phyloP scores from a whole-genome alignment of 164 flowering plant species.

The Stephania yunnanensis region DNA sequence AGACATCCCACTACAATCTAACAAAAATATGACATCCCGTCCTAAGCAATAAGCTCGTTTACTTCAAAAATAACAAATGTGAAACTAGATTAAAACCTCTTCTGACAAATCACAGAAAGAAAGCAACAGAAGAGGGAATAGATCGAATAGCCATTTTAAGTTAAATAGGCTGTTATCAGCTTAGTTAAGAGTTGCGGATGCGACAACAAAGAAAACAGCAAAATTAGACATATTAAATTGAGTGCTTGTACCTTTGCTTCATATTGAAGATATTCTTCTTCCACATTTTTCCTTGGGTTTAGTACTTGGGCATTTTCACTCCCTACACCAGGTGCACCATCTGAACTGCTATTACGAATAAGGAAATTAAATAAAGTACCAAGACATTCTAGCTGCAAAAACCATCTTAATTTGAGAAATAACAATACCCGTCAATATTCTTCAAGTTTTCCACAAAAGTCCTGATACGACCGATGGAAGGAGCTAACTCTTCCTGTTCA shows the following conservation, averaged over 20 bases:
- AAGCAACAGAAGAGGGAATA: not conserved
- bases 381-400: not conserved
- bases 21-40: not conserved
- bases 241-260: conserved; percentile 64
- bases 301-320: conserved; percentile 34
- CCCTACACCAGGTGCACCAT: conserved; percentile 25
- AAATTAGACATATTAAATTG: not conserved
- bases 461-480: conserved; percentile 48
- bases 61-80: not conserved
- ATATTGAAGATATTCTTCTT: conserved; percentile 70
- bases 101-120: not conserved
- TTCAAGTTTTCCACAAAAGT: conserved; percentile 69
- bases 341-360: conserved; percentile 35
- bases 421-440: conserved; percentile 56
- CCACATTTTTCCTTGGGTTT: conserved; percentile 62
- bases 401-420: conserved; percentile 3
- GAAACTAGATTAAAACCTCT: not conserved
- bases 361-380: not conserved
- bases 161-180: not conserved
- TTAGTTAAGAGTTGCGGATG: not conserved
- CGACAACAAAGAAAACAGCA: not conserved
- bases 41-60: not conserved
- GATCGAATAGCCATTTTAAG: not conserved
- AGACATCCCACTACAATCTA: not conserved
- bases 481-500: conserved; percentile 63